Evolutionary conservation across 177 flowering plant species (phyloP), one percentile per base, ranked within the genome.

Genomic region (Vitis hybrid): DNA sequence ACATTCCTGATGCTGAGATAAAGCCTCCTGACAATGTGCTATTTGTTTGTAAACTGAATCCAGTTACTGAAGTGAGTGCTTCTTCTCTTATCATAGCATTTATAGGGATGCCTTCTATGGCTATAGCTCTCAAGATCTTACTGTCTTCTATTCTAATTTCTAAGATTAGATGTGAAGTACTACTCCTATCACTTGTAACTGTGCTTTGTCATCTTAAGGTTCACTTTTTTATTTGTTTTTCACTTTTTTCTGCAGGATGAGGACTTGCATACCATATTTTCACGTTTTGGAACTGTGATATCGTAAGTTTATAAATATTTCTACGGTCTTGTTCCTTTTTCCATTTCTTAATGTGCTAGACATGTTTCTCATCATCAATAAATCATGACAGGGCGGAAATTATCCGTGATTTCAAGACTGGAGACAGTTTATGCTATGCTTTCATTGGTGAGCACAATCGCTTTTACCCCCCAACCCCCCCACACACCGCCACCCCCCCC

Each of bases 11-110:
- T 52, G 98, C 98, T 62, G 99, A 93, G 75, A 79, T 92, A 60
- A 92, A 88, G 76, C 99, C 97, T 64, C 99, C 99, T 56, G 99
- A 92, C 5, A 91, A 96, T 76, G 98, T 93, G 51, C 78, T 96
- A 34, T 93, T 96, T 78, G 99, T 93, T 63, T 96, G 99, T 77
- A 96, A 93, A 73, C 89, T 95, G 66, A 95, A 95, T 81, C 98
- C 99, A 56, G 97, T 91, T 18, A 95, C 99, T 75, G 97, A 95
- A 79, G 98, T 91, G 70, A 82, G 90, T 82, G 45, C 9, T 40
- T 40, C 1, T 40, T 40, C 45, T 40, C 45, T 40, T 40, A 40
- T 40, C 45, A 7, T 40, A 40, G 45, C 45, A 40, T 40, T 40
- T 40, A 40, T 40, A 40, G 45, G 45, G 45, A 40, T 40, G 45